phyloP scores from a whole-genome alignment of 169 alveolate species.

The Plasmodium coatneyi region DNA sequence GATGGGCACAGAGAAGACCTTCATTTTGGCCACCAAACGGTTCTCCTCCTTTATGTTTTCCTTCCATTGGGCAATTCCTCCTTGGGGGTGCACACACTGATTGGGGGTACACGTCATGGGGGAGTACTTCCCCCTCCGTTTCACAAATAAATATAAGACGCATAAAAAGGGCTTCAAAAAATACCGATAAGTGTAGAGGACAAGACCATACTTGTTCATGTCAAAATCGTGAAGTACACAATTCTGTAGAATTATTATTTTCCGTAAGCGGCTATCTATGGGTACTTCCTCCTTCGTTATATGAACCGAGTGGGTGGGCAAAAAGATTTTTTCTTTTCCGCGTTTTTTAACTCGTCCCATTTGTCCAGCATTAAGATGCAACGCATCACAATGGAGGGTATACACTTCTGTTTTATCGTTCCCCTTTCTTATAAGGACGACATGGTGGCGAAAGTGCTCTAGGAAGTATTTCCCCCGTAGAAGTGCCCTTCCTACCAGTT shows the following conservation, averaged over 20 bases:
- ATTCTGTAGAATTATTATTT: conserved; percentile 3
- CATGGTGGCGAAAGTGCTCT: conserved; percentile 18
- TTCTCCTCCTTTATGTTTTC: background rate
- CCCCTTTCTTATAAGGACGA: background rate
- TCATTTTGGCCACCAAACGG: background rate
- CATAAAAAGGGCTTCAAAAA: conserved; percentile 31
- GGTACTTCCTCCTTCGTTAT: background rate
- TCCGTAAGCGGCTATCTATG: background rate
- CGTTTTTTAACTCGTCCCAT: background rate
- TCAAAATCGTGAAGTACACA: conserved; percentile 48
- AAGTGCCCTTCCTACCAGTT: background rate
- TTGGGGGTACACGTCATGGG: background rate
- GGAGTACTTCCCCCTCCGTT: background rate
- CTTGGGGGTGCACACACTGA: too few relatives aligned
- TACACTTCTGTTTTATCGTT: background rate
- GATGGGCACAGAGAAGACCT: conserved; percentile 11
- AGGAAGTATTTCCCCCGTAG: conserved; percentile 19
- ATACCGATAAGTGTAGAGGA: conserved; percentile 10
- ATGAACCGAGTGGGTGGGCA: background rate
- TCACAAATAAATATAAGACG: conserved; percentile 13
- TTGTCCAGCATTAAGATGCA: background rate
- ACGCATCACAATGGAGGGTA: background rate
- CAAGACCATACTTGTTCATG: conserved; percentile 35
- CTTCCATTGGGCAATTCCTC: background rate
- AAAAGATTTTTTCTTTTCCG: background rate